Base-by-base conservation (phyloP, 2,329 filamentous ascomycete species). In the Ceratocystis harringtonii region DNA sequence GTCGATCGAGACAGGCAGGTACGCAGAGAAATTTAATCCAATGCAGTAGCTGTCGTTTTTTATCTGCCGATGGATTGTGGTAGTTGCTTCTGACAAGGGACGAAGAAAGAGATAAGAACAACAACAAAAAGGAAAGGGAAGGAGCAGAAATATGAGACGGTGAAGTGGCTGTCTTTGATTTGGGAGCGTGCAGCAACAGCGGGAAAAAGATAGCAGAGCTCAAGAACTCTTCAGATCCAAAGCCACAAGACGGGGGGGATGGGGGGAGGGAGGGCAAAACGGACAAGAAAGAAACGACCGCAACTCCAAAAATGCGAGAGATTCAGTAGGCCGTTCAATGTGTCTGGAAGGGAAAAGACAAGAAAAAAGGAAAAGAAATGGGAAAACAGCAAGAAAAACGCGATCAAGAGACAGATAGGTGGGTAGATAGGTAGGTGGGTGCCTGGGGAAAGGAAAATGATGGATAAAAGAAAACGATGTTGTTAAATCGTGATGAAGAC, bases 1-100 rank as follows among this genome's bases (percentile, higher is more conserved):
- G 55, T 58, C 55, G 55, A 58, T 58, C 55, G 55, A 58, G 55
- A 30, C 25, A 58, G n/a, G 55, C 30, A 25, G 55, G 55, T 17
- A 58, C 25, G 55, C 30, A 25, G 28, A n/a, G 28, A 36, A 32
- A 36, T 58, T 58, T 3, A 36, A 58, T 36, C 25, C 55, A 58
- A 32, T 32, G 30, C 55, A 58, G 25, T 32, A 58, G 55, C 32
- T 58, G 55, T 58, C 55, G 55, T 36, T 58, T 25, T 58, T 36
- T 57, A 30, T 58, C 55, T 32, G 55, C 12, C 55, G n/a, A 32
- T 19, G 12, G 55, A 28, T 58, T 22, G 55, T 36, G 52, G 25
- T 36, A 58, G 48, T 52, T 52, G 48, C 48, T 52, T 41, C 48
- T 25, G 48, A 52, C 48, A 52, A 52, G 48, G 48, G 48, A 52